These are phyloP conservation scores for Centella asiatica DNA, from an alignment of 129 eudicot genomes.

Conservation along the genomic window DNA sequence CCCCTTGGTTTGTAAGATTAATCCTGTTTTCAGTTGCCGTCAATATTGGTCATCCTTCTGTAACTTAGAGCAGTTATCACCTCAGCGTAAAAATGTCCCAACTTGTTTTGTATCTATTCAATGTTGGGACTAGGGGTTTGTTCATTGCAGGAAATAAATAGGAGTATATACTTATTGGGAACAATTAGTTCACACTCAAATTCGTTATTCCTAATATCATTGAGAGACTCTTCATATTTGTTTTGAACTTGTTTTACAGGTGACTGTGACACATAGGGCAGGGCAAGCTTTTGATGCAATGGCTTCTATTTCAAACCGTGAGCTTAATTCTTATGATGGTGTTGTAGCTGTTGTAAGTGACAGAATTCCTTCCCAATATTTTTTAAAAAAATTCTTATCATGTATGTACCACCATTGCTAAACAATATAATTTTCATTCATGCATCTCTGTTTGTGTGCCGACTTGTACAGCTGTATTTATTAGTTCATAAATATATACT, in stretches of 20 bases:
- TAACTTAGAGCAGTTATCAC: background rate
- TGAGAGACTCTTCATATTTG: background rate
- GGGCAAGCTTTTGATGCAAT: constrained; percentile 78
- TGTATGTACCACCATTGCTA: too few relatives aligned
- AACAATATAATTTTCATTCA: too few relatives aligned
- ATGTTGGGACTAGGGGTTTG: background rate
- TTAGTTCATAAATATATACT: too few relatives aligned
- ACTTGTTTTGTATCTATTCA: background rate
- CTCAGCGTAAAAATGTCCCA: too few relatives aligned
- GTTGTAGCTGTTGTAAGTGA: constrained; percentile 81
- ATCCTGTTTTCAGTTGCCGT: background rate
- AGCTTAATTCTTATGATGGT: constrained; percentile 69
- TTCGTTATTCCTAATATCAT: background rate
- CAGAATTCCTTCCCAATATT: constrained; percentile 2
- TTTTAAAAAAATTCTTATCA: too few relatives aligned
- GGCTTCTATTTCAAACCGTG: constrained; percentile 62
- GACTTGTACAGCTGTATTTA: too few relatives aligned
- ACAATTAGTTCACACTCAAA: background rate
- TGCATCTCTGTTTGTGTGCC: too few relatives aligned
- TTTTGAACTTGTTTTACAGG: constrained; percentile 30
- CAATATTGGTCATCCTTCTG: background rate
- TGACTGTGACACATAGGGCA: constrained; percentile 78
- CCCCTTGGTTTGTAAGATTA: background rate
- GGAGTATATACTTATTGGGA: background rate
- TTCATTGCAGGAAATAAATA: background rate